phyloP scores from a whole-genome alignment of 2,329 filamentous ascomycete species.

The Plectosphaerella sp. region DNA sequence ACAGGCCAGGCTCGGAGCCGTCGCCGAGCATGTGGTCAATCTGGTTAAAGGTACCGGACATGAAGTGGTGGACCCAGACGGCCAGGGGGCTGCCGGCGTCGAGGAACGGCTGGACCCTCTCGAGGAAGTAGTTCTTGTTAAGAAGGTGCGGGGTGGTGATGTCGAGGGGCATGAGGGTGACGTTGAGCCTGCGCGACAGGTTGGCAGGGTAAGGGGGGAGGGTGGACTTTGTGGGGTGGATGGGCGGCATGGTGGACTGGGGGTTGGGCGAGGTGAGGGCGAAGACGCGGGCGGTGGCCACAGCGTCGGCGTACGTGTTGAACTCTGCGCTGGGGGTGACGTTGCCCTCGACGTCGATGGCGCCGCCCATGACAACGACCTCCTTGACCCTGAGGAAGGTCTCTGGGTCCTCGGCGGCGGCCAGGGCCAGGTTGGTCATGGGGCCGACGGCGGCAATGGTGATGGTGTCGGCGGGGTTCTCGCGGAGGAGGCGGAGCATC shows the following conservation, averaged over 20 bases:
- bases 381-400: constrained; percentile 87
- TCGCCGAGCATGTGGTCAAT: constrained; percentile 59
- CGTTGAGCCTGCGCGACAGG: constrained; percentile 58
- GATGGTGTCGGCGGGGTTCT: constrained; percentile 78
- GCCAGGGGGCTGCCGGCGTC: constrained; percentile 67
- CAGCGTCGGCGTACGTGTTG: constrained; percentile 87
- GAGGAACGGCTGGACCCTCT: constrained; percentile 49
- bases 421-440: constrained; percentile 87
- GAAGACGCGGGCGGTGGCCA: constrained; percentile 72
- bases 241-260: constrained; percentile 72
- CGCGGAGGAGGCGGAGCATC: constrained; percentile 79
- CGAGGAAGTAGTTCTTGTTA: constrained; percentile 53
- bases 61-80: constrained; percentile 68
- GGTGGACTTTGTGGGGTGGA: constrained; percentile 43
- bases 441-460: constrained; percentile 90
- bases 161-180: constrained; percentile 72
- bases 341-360: constrained; percentile 76
- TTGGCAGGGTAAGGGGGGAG: constrained; percentile 59
- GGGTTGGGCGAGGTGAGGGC: constrained; percentile 73
- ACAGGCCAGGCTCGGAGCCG: constrained; percentile 54
- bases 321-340: constrained; percentile 85
- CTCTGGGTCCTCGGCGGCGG: constrained; percentile 82
- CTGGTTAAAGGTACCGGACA: constrained; percentile 66
- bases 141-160: constrained; percentile 70
- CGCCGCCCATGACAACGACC: constrained; percentile 92